Evolutionary conservation across 225 moss, liverwort and hornwort species (phyloP).

Genomic region (Pseudisothecium myosuroides): DNA sequence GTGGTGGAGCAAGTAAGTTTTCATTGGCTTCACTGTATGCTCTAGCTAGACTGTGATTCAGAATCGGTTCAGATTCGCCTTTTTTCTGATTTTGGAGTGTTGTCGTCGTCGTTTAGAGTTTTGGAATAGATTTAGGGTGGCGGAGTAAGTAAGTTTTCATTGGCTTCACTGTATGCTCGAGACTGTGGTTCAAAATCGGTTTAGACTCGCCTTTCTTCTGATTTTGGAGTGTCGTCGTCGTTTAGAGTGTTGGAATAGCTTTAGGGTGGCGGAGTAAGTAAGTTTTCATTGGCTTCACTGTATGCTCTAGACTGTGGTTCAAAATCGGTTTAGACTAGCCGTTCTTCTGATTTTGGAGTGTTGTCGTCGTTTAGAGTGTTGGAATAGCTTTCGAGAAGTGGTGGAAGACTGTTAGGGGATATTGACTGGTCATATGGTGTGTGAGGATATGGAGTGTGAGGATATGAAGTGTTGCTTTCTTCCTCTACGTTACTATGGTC

Average conservation of each 20-base stretch:
- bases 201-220: background rate
- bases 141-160: too few species aligned
- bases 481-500: background rate
- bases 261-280: background rate
- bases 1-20: background rate
- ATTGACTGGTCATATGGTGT: background rate
- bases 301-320: background rate
- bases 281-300: background rate
- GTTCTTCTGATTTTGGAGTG: background rate
- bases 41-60: background rate
- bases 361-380: too few species aligned
- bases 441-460: background rate
- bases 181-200: background rate
- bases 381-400: background rate
- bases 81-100: background rate
- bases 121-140: too few species aligned
- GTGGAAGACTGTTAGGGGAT: background rate
- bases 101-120: too few species aligned
- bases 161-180: too few species aligned
- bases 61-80: background rate
- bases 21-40: background rate
- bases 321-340: background rate
- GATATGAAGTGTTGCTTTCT: background rate
- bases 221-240: background rate
- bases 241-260: too few species aligned